Evolutionary conservation across 768 basidiomycete genomes (phyloP).

Genomic region (Boletus huronensis): DNA sequence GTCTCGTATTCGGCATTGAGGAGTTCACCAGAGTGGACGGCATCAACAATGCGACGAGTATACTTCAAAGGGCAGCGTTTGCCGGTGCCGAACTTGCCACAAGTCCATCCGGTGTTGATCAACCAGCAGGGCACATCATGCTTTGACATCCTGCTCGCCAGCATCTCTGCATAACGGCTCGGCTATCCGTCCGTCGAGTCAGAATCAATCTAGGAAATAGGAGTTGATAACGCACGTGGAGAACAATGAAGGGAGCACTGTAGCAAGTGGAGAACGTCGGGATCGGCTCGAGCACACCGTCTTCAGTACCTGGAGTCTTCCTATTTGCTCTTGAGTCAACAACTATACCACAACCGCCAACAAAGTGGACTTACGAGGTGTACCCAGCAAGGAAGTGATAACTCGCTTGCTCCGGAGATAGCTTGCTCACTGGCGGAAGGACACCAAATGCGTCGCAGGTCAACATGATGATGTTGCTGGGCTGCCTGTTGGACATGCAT

Average conservation of each 20-base stretch:
- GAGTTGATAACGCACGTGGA: slow-evolving; percentile 57
- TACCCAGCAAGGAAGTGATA: slow-evolving; percentile 98
- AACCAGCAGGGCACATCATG: slow-evolving; percentile 94
- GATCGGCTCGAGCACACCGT: slow-evolving; percentile 95
- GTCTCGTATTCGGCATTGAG: slow-evolving; percentile 83
- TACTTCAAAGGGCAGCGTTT: slow-evolving; percentile 95
- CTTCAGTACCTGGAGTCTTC: slow-evolving; percentile 99
- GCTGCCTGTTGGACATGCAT: slow-evolving; percentile 82
- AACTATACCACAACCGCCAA: background rate
- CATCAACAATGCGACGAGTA: slow-evolving; percentile 95
- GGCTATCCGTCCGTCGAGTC: slow-evolving; percentile 46
- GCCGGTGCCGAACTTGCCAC: slow-evolving; percentile 89
- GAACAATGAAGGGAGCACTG: slow-evolving; percentile 98
- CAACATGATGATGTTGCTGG: slow-evolving; percentile 93
- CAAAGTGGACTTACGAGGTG: slow-evolving; percentile 61
- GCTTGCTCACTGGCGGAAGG: slow-evolving; percentile 89
- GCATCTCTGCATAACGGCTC: slow-evolving; percentile 93
- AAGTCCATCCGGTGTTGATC: slow-evolving; percentile 98
- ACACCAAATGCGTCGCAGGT: slow-evolving; percentile 99
- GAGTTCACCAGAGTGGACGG: slow-evolving; percentile 91
- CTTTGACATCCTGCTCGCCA: slow-evolving; percentile 89
- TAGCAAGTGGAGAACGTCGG: slow-evolving; percentile 99
- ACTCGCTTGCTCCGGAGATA: slow-evolving; percentile 91
- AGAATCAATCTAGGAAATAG: slow-evolving; percentile 1
- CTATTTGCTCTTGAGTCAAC: slow-evolving; percentile 35